Evolutionary conservation across 1,139 yeast genomes (phyloP).

Genomic region (Hyphopichia fennica): DNA sequence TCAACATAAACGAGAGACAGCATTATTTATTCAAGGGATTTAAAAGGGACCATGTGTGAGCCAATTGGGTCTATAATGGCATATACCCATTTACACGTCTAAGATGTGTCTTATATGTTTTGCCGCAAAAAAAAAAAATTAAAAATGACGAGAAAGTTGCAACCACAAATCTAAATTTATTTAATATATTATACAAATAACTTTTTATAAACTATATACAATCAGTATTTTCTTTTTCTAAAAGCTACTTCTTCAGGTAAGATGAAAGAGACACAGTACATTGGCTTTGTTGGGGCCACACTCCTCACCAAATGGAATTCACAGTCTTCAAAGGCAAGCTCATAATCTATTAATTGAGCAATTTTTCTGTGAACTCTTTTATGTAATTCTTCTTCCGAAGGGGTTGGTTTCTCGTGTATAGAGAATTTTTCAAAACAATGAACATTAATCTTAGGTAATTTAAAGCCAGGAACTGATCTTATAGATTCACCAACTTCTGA

Average conservation of each 20-base stretch:
- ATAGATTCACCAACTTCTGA: slow-evolving; percentile 34
- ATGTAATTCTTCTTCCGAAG: slow-evolving; percentile 63
- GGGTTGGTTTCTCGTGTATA: slow-evolving; percentile 64
- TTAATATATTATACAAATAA: not conserved
- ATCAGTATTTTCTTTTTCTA: slow-evolving; percentile 11
- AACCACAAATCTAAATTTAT: not conserved
- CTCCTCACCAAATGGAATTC: slow-evolving; percentile 81
- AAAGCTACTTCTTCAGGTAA: slow-evolving; percentile 82
- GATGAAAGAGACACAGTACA: slow-evolving; percentile 84
- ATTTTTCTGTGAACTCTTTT: slow-evolving; percentile 62
- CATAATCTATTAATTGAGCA: slow-evolving; percentile 49
- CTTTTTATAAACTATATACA: not conserved
- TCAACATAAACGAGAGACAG: slow-evolving; percentile 19
- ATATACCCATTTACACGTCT: too few species aligned
- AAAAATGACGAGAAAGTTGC: not conserved
- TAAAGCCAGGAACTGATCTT: slow-evolving; percentile 41
- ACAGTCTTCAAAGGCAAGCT: slow-evolving; percentile 47
- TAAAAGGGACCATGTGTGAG: too few species aligned
- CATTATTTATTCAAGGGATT: slow-evolving; percentile 13
- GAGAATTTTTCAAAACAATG: slow-evolving; percentile 91
- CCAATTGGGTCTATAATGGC: too few species aligned
- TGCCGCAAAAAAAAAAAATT: too few species aligned
- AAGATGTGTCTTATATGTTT: too few species aligned
- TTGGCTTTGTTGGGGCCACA: slow-evolving; percentile 95
- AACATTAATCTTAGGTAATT: slow-evolving; percentile 76